Conservation (phyloP, 345 rosid species). For the Ceriops decandra region DNA sequence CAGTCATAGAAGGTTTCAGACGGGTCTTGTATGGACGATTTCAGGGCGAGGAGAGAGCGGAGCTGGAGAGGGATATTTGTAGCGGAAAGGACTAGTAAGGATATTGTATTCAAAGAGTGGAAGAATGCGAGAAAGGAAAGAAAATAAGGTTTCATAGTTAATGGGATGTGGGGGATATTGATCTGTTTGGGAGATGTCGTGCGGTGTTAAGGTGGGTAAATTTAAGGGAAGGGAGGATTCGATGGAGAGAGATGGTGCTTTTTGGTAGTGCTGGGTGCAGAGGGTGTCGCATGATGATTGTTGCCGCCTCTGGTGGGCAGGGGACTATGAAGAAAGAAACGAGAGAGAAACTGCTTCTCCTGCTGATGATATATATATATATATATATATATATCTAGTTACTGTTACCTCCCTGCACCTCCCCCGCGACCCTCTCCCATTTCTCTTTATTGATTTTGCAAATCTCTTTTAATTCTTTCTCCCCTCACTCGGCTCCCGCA, state of each 20-base stretch:
- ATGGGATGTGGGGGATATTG: slow-evolving; percentile 31
- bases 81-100: slow-evolving; percentile 26
- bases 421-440: neutral
- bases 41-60: slow-evolving; percentile 62
- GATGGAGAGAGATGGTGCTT: slow-evolving; percentile 41
- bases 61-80: slow-evolving; percentile 56
- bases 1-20: slow-evolving; percentile 60
- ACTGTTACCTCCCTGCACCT: neutral
- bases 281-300: slow-evolving; percentile 56
- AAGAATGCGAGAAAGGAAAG: slow-evolving; percentile 33
- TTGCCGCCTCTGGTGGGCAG: slow-evolving; percentile 27
- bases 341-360: neutral
- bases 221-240: slow-evolving; percentile 48
- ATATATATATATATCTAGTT: no score
- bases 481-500: neutral
- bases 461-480: neutral
- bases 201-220: slow-evolving; percentile 32
- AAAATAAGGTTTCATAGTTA: slow-evolving; percentile 50
- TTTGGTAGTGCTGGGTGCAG: slow-evolving; percentile 50
- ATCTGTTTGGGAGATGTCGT: slow-evolving; percentile 21
- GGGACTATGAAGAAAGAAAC: neutral
- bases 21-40: slow-evolving; percentile 61
- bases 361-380: neutral
- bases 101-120: slow-evolving; percentile 42
- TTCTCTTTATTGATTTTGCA: neutral